Evolutionary conservation across 225 moss, liverwort and hornwort genomes (phyloP).

Genomic region (Physcomitrium patens): DNA sequence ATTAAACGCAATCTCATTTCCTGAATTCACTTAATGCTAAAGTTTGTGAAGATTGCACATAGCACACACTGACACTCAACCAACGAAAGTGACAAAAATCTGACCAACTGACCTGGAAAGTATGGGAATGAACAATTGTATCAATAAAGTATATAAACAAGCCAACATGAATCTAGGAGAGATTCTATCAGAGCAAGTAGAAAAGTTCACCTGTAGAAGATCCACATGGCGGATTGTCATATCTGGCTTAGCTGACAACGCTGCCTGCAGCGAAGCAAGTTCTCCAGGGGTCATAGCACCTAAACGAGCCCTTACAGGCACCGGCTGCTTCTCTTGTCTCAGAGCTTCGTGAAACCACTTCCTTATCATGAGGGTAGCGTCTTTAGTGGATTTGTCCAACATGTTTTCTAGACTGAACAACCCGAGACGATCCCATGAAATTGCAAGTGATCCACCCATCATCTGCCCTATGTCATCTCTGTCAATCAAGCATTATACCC

Average conservation of each 20-base stretch:
- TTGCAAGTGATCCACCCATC: conserved; percentile 81
- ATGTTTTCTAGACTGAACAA: conserved; percentile 67
- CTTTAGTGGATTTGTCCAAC: conserved; percentile 80
- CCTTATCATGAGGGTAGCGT: conserved; percentile 69
- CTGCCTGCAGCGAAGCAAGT: conserved; percentile 62
- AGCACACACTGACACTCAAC: conserved; percentile 10
- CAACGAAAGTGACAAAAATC: neutral
- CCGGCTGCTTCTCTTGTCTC: conserved; percentile 66
- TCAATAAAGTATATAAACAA: neutral
- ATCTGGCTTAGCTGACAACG: conserved; percentile 73
- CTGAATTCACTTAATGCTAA: neutral
- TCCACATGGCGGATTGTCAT: conserved; percentile 69
- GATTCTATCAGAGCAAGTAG: neutral
- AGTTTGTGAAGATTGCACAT: neutral
- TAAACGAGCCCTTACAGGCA: conserved; percentile 73
- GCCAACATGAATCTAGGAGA: conserved; percentile 8
- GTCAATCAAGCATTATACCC: conserved; percentile 26
- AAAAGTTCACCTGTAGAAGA: conserved; percentile 54
- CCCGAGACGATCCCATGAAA: conserved; percentile 73
- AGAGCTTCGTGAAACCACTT: conserved; percentile 93
- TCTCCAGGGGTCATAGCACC: conserved; percentile 79
- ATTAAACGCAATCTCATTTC: conserved; percentile 16
- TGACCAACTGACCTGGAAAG: neutral
- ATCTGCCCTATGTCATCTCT: conserved; percentile 52
- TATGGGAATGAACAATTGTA: conserved; percentile 9